Percentiles rank a stretch among this genome's conserved stretches.
phyloP scores from a whole-genome alignment of 805 yeast species.

The Yarrowia bubula region DNA sequence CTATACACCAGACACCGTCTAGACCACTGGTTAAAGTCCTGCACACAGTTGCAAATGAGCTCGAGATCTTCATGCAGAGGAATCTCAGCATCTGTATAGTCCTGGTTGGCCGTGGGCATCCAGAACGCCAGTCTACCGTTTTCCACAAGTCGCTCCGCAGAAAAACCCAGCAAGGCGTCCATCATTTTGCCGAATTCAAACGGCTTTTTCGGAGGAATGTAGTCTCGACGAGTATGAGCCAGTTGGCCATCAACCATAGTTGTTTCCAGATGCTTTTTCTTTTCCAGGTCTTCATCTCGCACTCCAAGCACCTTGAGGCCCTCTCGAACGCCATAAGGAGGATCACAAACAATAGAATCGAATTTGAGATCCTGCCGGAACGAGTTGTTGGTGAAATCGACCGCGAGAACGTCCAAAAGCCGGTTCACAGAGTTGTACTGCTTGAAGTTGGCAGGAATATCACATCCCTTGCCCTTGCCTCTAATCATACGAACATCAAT shows the following conservation, averaged over 20 bases:
- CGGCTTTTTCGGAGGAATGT: conserved; percentile 89
- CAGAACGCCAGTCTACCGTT: conserved; percentile 87
- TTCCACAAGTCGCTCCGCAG: conserved; percentile 66
- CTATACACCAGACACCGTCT: conserved; percentile 79
- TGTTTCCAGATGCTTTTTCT: conserved; percentile 33
- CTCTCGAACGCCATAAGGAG: conserved; percentile 97
- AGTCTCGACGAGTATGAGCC: conserved; percentile 76
- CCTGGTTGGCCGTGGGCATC: conserved; percentile 97
- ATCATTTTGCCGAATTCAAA: conserved; percentile 74
- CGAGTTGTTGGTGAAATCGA: conserved; percentile 94
- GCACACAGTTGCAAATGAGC: conserved; percentile 71
- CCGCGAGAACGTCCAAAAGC: conserved; percentile 74
- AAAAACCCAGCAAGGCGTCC: conserved; percentile 72
- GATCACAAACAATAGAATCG: conserved; percentile 89
- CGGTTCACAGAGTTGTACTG: conserved; percentile 61
- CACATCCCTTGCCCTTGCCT: conserved; percentile 58
- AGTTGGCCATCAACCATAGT: conserved; percentile 73
- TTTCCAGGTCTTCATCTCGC: conserved; percentile 68
- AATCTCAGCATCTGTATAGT: conserved; percentile 57
- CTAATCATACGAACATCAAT: conserved; percentile 78
- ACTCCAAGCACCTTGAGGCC: conserved; percentile 93
- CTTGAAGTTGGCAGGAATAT: conserved; percentile 63
- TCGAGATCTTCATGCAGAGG: conserved; percentile 78
- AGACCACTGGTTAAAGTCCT: conserved; percentile 91
- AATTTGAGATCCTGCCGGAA: conserved; percentile 59